Percentiles rank a stretch among this genome's conserved stretches.
These are phyloP conservation scores for Kluyveromyces dobzhanskii DNA, from an alignment of 805 yeast species.

Conservation along the genomic window DNA sequence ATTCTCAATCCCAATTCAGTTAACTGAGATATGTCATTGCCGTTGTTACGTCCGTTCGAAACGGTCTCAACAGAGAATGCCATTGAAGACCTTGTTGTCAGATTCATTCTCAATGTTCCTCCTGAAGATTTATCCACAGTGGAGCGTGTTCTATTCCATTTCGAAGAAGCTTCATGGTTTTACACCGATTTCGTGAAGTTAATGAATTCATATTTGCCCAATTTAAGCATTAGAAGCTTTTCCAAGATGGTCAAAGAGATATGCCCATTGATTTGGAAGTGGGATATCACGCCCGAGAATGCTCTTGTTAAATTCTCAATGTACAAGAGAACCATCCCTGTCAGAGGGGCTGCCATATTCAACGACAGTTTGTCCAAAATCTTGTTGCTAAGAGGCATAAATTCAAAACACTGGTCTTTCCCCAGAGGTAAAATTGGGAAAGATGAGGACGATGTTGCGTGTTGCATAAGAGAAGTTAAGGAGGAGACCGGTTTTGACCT, in stretches of 20 bases:
- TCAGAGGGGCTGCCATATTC: constrained; percentile 88
- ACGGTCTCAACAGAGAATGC: constrained; percentile 63
- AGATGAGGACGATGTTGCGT: constrained; percentile 77
- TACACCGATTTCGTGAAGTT: constrained; percentile 76
- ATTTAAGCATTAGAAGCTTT: constrained; percentile 68
- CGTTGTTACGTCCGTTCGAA: constrained; percentile 46
- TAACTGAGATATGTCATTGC: constrained; percentile 43
- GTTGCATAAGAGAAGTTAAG: constrained; percentile 85
- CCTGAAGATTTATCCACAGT: constrained; percentile 67
- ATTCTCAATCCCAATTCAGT: too few relatives aligned
- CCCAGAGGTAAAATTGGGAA: constrained; percentile 96
- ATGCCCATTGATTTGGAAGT: constrained; percentile 74
- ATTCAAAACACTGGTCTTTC: constrained; percentile 82
- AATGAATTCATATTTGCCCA: constrained; percentile 67
- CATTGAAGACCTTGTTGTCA: constrained; percentile 76
- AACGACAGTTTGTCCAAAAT: constrained; percentile 62
- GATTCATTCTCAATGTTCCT: constrained; percentile 89
- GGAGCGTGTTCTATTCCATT: constrained; percentile 77
- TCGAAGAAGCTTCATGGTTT: constrained; percentile 98
- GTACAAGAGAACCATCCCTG: constrained; percentile 88
- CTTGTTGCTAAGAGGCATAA: constrained; percentile 77
- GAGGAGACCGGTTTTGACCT: constrained; percentile 95
- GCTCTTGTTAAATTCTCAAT: constrained; percentile 73
- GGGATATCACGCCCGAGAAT: constrained; percentile 68
- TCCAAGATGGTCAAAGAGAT: constrained; percentile 56